Evolutionary conservation across 1,284 basidiomycete species (phyloP), one percentile per base, ranked within the genome.

Genomic region (Irpex rosettiformis): DNA sequence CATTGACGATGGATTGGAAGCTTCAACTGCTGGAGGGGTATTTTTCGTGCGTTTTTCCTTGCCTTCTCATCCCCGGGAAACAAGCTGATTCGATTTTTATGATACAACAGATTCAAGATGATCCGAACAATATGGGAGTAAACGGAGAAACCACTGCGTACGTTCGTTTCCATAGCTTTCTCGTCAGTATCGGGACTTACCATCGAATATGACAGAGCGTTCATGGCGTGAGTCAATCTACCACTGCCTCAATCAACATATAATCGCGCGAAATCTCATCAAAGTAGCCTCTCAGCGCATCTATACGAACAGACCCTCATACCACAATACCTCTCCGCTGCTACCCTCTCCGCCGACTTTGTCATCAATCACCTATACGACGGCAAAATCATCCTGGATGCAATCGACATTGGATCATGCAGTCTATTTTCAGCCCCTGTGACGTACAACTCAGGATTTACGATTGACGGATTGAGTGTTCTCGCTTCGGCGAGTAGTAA

Each of bases 1-100:
- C n/a, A n/a, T n/a, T n/a, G n/a, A n/a, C n/a, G n/a, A n/a, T n/a
- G n/a, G n/a, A n/a, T n/a, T n/a, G n/a, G n/a, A n/a, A 59, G 58
- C 10, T n/a, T 51, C 58, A 4, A 42, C 42, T 16, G 58, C 42
- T n/a, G 58, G 58, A 1, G 58, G 43, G 10, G 47, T 56, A 18
- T 57, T 59, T 18, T 40, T 13, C n/a, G 57, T 58, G 29, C 27
- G 55, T 56, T 24, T 22, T 11, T 11, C 13, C 2, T 16, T 21
- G 11, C 24, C 28, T 3, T 18, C 21, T 8, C n/a, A n/a, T n/a
- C n/a, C n/a, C 13, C 11, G 7, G 16, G 16, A 8, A 11, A 37
- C 33, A 37, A 37, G 16, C 16, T 37, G 10, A 37, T 11, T 37
- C 16, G 33, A 8, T 8, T 16, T 11, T 8, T 37, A 37, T 37